phyloP scores from a whole-genome alignment of 2,329 filamentous ascomycete species.

The Xylaria sp. region DNA sequence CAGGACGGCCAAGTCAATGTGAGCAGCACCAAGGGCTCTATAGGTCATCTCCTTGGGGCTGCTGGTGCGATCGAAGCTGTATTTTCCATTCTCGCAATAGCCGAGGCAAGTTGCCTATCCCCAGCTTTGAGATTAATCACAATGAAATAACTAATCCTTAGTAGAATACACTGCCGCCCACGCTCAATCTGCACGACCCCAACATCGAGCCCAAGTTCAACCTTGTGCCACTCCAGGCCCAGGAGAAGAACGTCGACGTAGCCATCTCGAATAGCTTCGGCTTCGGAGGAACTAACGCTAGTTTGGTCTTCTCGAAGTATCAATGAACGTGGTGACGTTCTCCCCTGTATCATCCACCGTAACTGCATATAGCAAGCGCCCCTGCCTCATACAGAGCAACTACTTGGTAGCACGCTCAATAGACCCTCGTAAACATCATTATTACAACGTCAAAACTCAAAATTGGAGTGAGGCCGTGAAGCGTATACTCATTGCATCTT shows the following conservation, averaged over 20 bases:
- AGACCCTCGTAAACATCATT: too few species aligned
- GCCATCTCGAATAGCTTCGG: slow-evolving; percentile 95
- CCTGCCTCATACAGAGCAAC: too few species aligned
- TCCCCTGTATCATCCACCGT: too few species aligned
- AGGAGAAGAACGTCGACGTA: slow-evolving; percentile 72
- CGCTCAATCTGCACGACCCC: slow-evolving; percentile 76
- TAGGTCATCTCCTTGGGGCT: slow-evolving; percentile 90
- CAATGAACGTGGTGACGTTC: neutral
- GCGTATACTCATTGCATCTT: too few species aligned
- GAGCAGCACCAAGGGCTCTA: slow-evolving; percentile 91
- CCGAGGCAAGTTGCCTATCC: slow-evolving; percentile 64
- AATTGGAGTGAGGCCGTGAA: too few species aligned
- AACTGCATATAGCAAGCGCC: neutral
- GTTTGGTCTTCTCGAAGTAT: slow-evolving; percentile 70
- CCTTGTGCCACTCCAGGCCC: slow-evolving; percentile 75
- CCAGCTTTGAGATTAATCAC: neutral
- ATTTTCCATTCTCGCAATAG: slow-evolving; percentile 79
- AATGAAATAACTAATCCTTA: slow-evolving; percentile 3
- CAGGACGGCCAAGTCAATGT: slow-evolving; percentile 73
- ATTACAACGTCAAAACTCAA: too few species aligned
- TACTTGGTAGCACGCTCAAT: too few species aligned
- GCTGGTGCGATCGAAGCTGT: slow-evolving; percentile 90
- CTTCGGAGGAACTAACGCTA: slow-evolving; percentile 96
- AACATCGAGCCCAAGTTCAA: slow-evolving; percentile 79
- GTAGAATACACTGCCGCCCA: slow-evolving; percentile 82